Percentiles rank a stretch among this genome's conserved stretches.
Evolutionary conservation across 2,329 filamentous ascomycete species (phyloP).

Genomic region (Thermothelomyces thermophilus): DNA sequence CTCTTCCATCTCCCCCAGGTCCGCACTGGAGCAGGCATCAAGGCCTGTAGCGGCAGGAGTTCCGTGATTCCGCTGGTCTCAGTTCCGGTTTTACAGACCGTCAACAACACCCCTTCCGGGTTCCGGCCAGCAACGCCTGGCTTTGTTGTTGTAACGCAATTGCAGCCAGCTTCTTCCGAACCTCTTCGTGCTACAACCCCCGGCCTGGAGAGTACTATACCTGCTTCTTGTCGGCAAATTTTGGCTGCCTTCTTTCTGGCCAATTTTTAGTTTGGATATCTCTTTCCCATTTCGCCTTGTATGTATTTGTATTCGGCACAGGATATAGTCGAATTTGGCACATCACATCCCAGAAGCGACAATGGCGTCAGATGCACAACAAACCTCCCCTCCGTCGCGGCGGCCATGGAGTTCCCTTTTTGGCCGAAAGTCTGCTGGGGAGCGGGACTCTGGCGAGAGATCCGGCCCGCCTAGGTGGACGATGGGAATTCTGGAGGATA

Average conservation of each 20-base stretch:
- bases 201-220: background rate
- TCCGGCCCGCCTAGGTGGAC: conserved; percentile 39
- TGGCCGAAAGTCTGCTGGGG: background rate
- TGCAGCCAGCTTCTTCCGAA: background rate
- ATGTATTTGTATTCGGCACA: background rate
- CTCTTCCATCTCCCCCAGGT: background rate
- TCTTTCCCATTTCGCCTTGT: background rate
- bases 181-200: background rate
- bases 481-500: conserved; percentile 79
- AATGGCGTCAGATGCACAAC: conserved; percentile 4
- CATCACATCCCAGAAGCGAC: background rate
- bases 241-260: background rate
- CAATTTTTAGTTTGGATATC: background rate
- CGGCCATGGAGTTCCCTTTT: conserved; percentile 17
- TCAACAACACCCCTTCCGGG: background rate
- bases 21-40: conserved; percentile 1
- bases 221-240: background rate
- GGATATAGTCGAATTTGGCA: background rate
- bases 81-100: background rate
- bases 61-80: background rate
- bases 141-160: background rate
- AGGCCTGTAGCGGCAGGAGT: conserved; percentile 1
- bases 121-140: background rate
- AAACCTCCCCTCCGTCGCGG: conserved; percentile 1
- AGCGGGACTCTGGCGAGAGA: conserved; percentile 5